Conservation (phyloP, 2,329 filamentous ascomycete genomes). For the Pseudopyrenochaeta lycopersici region DNA sequence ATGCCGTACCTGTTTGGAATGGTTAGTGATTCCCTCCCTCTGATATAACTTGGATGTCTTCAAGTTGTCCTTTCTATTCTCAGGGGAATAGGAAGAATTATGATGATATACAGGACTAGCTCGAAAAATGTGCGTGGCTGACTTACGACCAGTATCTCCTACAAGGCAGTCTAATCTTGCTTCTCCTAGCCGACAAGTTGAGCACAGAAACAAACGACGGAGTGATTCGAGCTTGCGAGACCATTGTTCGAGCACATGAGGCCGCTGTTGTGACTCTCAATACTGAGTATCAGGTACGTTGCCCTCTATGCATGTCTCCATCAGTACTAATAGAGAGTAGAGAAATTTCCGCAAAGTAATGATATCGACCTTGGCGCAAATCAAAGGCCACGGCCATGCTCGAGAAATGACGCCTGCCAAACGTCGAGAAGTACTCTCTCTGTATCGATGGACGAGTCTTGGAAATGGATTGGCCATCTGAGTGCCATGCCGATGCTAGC, state of each 20-base stretch:
- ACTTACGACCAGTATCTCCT: slow-evolving; percentile 68
- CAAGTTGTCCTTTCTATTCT: too few relatives aligned
- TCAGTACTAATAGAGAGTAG: slow-evolving; percentile 38
- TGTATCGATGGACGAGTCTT: slow-evolving; percentile 62
- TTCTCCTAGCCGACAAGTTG: slow-evolving; percentile 89
- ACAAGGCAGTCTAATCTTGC: slow-evolving; percentile 85
- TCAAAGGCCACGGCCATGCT: slow-evolving; percentile 47
- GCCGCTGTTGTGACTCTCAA: slow-evolving; percentile 95
- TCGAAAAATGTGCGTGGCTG: slow-evolving; percentile 3
- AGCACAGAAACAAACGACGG: slow-evolving; percentile 83
- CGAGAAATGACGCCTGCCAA: slow-evolving; percentile 49
- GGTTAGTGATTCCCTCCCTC: background rate
- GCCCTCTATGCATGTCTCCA: background rate
- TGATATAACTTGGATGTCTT: too few relatives aligned
- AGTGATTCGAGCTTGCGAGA: slow-evolving; percentile 89
- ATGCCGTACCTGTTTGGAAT: slow-evolving; percentile 98
- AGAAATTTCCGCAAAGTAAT: slow-evolving; percentile 66
- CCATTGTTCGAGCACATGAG: slow-evolving; percentile 90
- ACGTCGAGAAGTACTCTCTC: slow-evolving; percentile 59
- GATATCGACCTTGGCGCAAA: slow-evolving; percentile 51
- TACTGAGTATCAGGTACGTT: slow-evolving; percentile 84
- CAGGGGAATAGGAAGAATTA: too few relatives aligned
- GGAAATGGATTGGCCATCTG: slow-evolving; percentile 51
- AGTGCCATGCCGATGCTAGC: background rate
- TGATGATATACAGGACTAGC: slow-evolving; percentile 10